Base-by-base conservation (phyloP, 495 filamentous ascomycete species). In the Hypoxylon crocopeplum region DNA sequence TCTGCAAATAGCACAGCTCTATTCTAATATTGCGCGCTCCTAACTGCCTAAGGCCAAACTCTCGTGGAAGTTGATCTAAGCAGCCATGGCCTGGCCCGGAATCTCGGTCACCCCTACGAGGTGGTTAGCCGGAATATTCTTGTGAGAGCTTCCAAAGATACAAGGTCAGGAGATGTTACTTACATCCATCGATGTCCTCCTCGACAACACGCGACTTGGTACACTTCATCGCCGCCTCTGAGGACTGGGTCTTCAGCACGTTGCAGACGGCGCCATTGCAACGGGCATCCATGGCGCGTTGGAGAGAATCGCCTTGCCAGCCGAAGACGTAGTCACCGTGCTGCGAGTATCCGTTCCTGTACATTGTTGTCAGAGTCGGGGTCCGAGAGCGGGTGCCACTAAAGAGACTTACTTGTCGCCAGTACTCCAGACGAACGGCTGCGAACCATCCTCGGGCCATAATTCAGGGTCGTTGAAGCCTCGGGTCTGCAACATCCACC, bases 181-280 rank as follows among this genome's bases (percentile, higher is more conserved):
- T 62, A 79, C 78, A 81, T 53, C 75, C 69, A 41, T 80, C 72
- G 22, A 75, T 59, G 19, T 73, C 64, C 68, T 82, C 79, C 27
- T 62, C 17, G 12, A 74, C 77, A 17, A 71, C 47, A 45, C 63
- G 63, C 46, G 64, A 60, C 60, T 79, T 77, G 21, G 70, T 69
- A 57, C 78, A 78, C 39, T 69, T 70, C 62, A 69, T 75, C 34
- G 72, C 72, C 3, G 47, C 40, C 41, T 72, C 67, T 0, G 63
- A 51, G 15, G 72, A 58, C 52, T 78, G 76, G 11, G 46, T 58
- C 59, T 72, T 70, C 2, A 78, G 59, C 21, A 59, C 49, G 15
- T 64, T 56, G 62, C 76, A 78, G 1, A 71, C 59, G 20, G 55
- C 69, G 19, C 59, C 53, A 37, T 68, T 69, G 64, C 75, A 78